Evolutionary conservation across 441 rosid genomes (phyloP), one percentile per base, ranked within the genome.

Genomic region (Erysimum cheiri): DNA sequence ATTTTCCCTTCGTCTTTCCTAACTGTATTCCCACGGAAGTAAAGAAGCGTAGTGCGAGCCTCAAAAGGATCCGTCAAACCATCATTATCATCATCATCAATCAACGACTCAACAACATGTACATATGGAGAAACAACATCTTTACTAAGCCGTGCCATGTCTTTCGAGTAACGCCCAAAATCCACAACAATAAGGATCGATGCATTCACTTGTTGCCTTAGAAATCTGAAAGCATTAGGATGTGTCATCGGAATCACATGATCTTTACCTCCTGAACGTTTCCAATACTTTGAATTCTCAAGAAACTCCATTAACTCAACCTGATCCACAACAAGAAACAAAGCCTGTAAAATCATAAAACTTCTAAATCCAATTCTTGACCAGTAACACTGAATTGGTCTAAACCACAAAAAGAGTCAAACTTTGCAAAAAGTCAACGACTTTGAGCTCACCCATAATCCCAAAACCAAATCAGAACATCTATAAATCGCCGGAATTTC

Each of bases 181-280:
- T 95, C 99, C 62, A 81, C 96, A 77, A 95, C 90, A 70, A 95
- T 58, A 48, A 95, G 90, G 64, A 95, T 85, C 15, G 98, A 88
- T 28, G 97, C 95, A 52, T 95, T 95, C 81, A 89, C 81, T 83
- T 84, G 81, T 64, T 85, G 86, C 60, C 98, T 84, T 28, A 85
- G 88, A 82, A 92, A 95, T 80, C 98, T 86, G 76, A 95, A 92
- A 54, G 99, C 99, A 79, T 95, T 95, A 13, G 99, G 99, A 85
- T 95, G 99, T 56, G 97, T 90, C 96, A 89, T 90, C 17, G 98
- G 93, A 80, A 95, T 84, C 63, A 92, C 89, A 74, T 92, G 99
- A 82, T 95, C 96, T 82, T 87, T 90, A 46, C 99, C 99, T 58
- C 84, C 87, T 60, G 99, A 95, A 65, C 88, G 90, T 82, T 92